Conservation (phyloP, 2,329 filamentous ascomycete species). For the Gremmenia infestans region DNA sequence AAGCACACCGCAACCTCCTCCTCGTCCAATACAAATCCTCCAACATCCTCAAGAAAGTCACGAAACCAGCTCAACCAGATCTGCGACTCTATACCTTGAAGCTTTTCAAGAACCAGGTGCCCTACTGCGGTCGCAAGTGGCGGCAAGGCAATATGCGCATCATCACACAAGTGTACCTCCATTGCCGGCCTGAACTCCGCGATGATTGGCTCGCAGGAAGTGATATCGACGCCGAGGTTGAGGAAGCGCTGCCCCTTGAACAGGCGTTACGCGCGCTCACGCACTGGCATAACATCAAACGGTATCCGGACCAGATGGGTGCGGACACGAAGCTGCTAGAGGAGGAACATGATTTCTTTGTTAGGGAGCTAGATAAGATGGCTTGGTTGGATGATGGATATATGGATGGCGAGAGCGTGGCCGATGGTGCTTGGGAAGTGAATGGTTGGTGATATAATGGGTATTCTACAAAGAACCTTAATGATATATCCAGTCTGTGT, state of each 20-base stretch:
- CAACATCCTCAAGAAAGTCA: conserved; percentile 83
- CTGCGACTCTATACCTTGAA: conserved; percentile 93
- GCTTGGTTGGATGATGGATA: conserved; percentile 36
- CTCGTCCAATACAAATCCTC: conserved; percentile 94
- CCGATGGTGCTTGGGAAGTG: conserved; percentile 22
- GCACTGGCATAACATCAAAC: conserved; percentile 87
- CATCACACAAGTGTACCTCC: conserved; percentile 93
- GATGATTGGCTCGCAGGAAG: conserved; percentile 93
- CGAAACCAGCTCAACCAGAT: conserved; percentile 84
- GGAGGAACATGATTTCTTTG: conserved; percentile 76
- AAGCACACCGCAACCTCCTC: conserved; percentile 88
- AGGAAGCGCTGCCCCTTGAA: conserved; percentile 86
- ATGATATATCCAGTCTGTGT: not conserved
- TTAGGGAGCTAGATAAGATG: conserved; percentile 69
- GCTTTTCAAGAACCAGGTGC: conserved; percentile 97
- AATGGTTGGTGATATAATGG: not conserved
- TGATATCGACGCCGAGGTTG: conserved; percentile 89
- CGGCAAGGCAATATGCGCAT: conserved; percentile 97
- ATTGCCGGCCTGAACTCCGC: conserved; percentile 84
- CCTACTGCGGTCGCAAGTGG: conserved; percentile 98
- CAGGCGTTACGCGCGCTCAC: conserved; percentile 85
- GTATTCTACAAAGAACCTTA: not conserved
- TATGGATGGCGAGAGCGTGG: conserved; percentile 36
- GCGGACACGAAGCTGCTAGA: conserved; percentile 49
- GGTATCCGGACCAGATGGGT: conserved; percentile 76